Evolutionary conservation across 495 filamentous ascomycete genomes (phyloP), one percentile per base, ranked within the genome.

Genomic region (Aspergillus biplanus): DNA sequence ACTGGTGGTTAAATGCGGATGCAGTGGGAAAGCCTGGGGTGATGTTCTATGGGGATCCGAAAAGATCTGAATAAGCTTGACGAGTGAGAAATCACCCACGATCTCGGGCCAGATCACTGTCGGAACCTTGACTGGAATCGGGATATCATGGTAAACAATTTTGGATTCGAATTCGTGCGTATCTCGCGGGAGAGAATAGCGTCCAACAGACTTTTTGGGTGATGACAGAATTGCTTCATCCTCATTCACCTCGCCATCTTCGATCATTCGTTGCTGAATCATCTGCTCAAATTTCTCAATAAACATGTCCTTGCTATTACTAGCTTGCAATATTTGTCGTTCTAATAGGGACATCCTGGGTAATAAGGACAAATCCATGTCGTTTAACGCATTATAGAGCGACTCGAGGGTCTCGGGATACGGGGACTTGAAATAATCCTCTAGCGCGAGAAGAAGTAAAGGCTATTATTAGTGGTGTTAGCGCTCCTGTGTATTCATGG

Each of bases 151-250:
- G 76, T 98, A 99, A 67, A 93, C 85, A 67, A 99, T 92, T 65
- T 87, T 90, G 52, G 92, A 94, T 78, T 98, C 95, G 65, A 94
- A 97, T 73, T 98, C 95, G 73, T 98, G 95, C 0, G 96, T 99
- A 75, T 99, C 95, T 67, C 96, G 84, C 9, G 93, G 92, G 12
- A 93, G 83, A 4, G 79, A 80, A 70, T 92, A 92, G 34, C 79
- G 76, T 47, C 48, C 27, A 34, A 76, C 71, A 8, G 47, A 73
- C 69, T 69, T 87, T 78, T 73, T 86, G 71, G 66, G 82, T 61
- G 75, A 88, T 78, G 62, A 71, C 8, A 71, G 69, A 67, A 49
- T 56, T 5, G 67, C 64, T 57, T 75, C 67, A 47, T 69, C 58
- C 62, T 69, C 69, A 33, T 52, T 65, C 21, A 66, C 62, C 31